Percentiles rank a stretch among this genome's conserved stretches.
Evolutionary conservation across 192 early-diverging fungal species (phyloP).

Genomic region (Gonapodya sp.): DNA sequence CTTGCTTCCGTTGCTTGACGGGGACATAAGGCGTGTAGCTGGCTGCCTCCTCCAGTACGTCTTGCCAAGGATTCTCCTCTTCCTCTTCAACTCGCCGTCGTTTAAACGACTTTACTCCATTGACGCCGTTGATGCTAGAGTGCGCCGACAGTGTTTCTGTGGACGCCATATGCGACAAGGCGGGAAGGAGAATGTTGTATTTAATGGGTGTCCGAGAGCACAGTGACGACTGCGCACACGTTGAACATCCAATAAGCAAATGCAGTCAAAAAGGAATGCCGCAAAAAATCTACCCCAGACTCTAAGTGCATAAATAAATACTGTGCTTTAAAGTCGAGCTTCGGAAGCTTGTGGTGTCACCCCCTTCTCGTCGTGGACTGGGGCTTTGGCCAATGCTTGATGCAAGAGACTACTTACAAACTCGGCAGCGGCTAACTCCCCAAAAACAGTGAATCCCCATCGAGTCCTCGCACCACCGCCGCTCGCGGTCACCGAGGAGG

Average conservation of each 20-base stretch:
- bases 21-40: constrained; percentile 75
- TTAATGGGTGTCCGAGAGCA: too few species aligned
- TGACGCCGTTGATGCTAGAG: background rate
- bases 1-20: constrained; percentile 48
- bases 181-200: background rate
- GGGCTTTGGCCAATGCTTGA: too few species aligned
- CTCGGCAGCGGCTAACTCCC: background rate
- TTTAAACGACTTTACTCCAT: background rate
- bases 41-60: background rate
- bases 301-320: background rate
- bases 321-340: too few species aligned
- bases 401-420: too few species aligned
- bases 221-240: too few species aligned
- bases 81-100: background rate
- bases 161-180: background rate
- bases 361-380: too few species aligned
- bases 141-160: background rate
- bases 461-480: background rate
- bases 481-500: background rate
- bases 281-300: background rate
- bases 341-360: too few species aligned
- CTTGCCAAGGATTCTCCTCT: background rate
- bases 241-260: too few species aligned
- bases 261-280: too few species aligned
- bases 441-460: background rate